phyloP scores from a whole-genome alignment of 2,329 filamentous ascomycete genomes.

The Diaporthe sp. region DNA sequence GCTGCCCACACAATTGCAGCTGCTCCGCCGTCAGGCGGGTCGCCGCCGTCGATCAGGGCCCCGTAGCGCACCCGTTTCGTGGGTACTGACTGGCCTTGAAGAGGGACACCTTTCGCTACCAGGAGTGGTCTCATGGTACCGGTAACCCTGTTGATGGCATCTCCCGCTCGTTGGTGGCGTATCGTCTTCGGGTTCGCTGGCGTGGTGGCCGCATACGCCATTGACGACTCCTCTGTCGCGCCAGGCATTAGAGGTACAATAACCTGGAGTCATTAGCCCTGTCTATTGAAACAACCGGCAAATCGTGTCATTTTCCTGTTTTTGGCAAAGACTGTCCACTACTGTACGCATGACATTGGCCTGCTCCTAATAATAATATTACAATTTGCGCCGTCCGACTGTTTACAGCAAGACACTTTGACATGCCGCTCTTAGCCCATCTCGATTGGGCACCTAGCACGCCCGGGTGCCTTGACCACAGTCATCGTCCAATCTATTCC shows the following conservation, averaged over 20 bases:
- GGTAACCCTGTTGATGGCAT: background rate
- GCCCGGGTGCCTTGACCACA: background rate
- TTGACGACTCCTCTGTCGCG: background rate
- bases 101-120: background rate
- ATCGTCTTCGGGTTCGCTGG: background rate
- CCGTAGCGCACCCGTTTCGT: constrained; percentile 11
- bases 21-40: constrained; percentile 29
- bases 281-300: constrained; percentile 13
- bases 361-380: constrained; percentile 3
- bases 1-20: constrained; percentile 21
- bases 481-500: background rate
- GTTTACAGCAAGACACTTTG: background rate
- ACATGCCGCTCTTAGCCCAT: background rate
- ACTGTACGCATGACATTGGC: constrained; percentile 15
- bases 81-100: background rate
- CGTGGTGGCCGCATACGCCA: background rate
- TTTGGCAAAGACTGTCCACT: constrained; percentile 4
- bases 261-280: background rate
- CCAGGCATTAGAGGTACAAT: background rate
- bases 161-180: background rate
- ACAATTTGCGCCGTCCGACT: background rate
- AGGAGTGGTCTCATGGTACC: background rate
- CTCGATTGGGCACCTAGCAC: background rate
- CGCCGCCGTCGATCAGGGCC: constrained; percentile 26
- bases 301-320: constrained; percentile 1